Conservation (phyloP, 2,329 filamentous ascomycete genomes). For the Rasamsonia emersonii region DNA sequence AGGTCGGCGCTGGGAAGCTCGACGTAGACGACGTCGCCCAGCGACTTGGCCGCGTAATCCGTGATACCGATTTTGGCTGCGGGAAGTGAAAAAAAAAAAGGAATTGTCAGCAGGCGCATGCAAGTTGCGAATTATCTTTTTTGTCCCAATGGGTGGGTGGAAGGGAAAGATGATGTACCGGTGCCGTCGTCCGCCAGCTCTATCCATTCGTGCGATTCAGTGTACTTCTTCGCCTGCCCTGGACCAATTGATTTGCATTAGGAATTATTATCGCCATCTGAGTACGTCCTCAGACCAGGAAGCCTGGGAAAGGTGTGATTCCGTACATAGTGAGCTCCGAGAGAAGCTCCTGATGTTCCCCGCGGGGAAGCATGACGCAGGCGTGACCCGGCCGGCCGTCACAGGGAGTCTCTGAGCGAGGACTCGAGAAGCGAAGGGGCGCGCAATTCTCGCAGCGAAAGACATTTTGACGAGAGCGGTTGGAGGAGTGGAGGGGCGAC, state of each 20-base stretch:
- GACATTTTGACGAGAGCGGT: constrained; percentile 24
- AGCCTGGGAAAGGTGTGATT: constrained; percentile 5
- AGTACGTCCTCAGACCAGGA: no score
- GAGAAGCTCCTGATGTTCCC: constrained; percentile 34
- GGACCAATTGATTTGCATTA: constrained; percentile 15
- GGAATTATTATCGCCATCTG: not conserved
- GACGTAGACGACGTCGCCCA: constrained; percentile 95
- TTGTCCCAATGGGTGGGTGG: no score
- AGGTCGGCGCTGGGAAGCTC: constrained; percentile 72
- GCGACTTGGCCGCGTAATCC: constrained; percentile 78
- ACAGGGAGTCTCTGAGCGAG: constrained; percentile 28
- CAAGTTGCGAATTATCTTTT: no score
- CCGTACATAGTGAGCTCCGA: constrained; percentile 32
- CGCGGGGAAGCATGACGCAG: constrained; percentile 31
- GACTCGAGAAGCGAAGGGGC: constrained; percentile 28
- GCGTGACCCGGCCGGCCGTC: constrained; percentile 16
- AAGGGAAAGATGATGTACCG: constrained; percentile 42
- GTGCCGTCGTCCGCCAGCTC: constrained; percentile 74
- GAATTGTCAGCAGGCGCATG: not conserved
- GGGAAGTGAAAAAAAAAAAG: not conserved
- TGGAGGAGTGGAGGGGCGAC: not conserved
- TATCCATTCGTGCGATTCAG: constrained; percentile 97
- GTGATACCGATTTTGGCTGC: constrained; percentile 71
- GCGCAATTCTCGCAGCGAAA: constrained; percentile 25
- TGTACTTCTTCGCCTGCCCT: constrained; percentile 66